Evolutionary conservation across 495 filamentous ascomycete species (phyloP), one percentile per base, ranked within the genome.

Genomic region (Hypoxylon rickii): DNA sequence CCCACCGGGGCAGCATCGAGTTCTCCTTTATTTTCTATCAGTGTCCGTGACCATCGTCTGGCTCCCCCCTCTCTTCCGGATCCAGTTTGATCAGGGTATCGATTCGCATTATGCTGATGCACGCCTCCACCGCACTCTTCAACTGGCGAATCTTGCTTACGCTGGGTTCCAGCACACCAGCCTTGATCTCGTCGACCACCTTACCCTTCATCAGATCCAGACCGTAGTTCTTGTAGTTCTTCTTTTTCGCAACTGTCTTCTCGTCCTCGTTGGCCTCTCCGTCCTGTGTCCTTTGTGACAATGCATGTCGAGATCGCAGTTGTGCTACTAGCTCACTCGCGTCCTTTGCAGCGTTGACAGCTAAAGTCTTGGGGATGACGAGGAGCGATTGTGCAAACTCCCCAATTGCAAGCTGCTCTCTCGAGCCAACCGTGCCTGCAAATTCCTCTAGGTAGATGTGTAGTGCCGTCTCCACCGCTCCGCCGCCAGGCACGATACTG

Each of bases 391-490:
- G 87, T 31, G 94, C 94, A 63, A 99, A 99, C 76, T 96, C 95
- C 70, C 89, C 94, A 60, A 99, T 97, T 60, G 94, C 93, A 49
- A 97, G 86, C 79, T 99, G 94, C 77, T 99, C 94, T 54, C 94
- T 85, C 24, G 92, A 97, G 59, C 94, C 92, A 47, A 99, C 92
- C 48, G 94, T 96, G 63, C 93, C 92, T n/a, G 94, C 94, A 75
- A 96, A 97, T 73, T 99, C 96, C 79, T 99, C 94, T 24, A 99
- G 83, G 76, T 97, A 97, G 70, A 99, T 99, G 76, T 96, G 94
- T 47, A 99, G 80, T 19, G 94, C 94, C n/a, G 94, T 97, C 79
- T 99, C 94, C 15, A 96, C 95, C 10, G 94, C 95, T 61, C 92
- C 94, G 61, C 92, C 94, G 43, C 94, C 94, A 26, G 94, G 94